Evolutionary conservation across 2,329 filamentous ascomycete species (phyloP), one percentile per base, ranked within the genome.

Genomic region (Corniculantispora saksenae): DNA sequence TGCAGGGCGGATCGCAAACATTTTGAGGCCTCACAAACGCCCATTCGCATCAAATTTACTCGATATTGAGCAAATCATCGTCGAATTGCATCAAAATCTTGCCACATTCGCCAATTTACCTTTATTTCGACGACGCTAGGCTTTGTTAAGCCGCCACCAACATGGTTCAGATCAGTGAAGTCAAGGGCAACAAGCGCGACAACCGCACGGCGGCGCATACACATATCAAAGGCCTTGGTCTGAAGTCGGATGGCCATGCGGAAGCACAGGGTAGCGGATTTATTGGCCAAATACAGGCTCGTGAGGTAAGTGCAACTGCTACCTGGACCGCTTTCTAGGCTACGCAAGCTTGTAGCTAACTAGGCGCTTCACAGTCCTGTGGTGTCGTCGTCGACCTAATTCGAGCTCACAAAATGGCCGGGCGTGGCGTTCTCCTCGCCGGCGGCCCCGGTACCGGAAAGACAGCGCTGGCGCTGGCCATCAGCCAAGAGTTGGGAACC

Each of bases 371-470:
- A 56, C 70, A 93, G 93, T 95, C 95, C 76, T 96, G 92, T 75
- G 95, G 95, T 77, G 89, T 99, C 50, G 92, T 99, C 48, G 95
- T 98, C 74, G 95, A 98, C 76, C 85, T 99, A 69, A 97, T 99
- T 77, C 91, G 91, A 77, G 90, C 92, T 66, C 97, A 97, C 83
- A 98, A 97, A 82, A 97, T 99, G 94, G 92, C 94, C 10, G 95
- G 95, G 60, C 89, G 95, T 72, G 95, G 94, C 67, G 93, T 99
- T 61, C 80, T 99, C 71, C 87, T 99, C 61, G 94, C 95, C 58
- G 95, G 95, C 72, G 95, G 95, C 9, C 95, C 95, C 35, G 95
- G 94, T 67, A 98, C 95, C 1, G 95, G 95, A 78, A 99, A 99
- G 84, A 99, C 95, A 32, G 95, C 95, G 32, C 88, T 99, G 69